Percentiles rank a stretch among this genome's conserved stretches.
Conservation (phyloP, 768 basidiomycete genomes). For the Termitomyces eurrhizus region DNA sequence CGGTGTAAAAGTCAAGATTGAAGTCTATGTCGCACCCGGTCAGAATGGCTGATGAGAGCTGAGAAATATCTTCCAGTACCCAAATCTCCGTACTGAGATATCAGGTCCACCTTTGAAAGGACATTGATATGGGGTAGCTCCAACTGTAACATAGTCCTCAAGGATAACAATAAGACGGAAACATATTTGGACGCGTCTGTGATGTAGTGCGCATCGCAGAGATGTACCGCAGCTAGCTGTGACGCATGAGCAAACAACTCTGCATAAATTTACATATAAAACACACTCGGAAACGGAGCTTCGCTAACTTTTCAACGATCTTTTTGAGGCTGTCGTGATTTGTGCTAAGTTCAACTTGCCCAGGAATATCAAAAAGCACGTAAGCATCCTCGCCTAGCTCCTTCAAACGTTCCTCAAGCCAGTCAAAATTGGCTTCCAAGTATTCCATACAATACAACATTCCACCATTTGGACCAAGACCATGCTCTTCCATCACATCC, state of each 20-base stretch:
- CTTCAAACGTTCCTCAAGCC: conserved; percentile 67
- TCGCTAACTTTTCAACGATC: conserved; percentile 68
- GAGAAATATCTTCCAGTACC: conserved; percentile 43
- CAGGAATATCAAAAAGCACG: conserved; percentile 92
- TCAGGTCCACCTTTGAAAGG: conserved; percentile 91
- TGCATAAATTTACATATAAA: not conserved
- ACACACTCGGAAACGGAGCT: conserved; percentile 82
- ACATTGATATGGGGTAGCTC: conserved; percentile 99
- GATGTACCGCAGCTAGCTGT: conserved; percentile 89
- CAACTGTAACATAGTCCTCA: conserved; percentile 97
- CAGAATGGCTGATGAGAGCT: conserved; percentile 5
- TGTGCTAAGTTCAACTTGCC: conserved; percentile 96
- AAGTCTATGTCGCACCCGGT: conserved; percentile 57
- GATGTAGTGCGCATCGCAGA: conserved; percentile 96
- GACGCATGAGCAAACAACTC: not conserved
- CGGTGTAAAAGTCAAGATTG: conserved; percentile 96
- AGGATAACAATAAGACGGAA: conserved; percentile 84
- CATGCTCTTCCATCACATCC: conserved; percentile 80
- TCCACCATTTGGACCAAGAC: conserved; percentile 92
- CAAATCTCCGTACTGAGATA: conserved; percentile 86
- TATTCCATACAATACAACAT: conserved; percentile 98
- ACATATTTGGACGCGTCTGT: conserved; percentile 95
- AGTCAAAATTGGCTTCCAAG: conserved; percentile 91
- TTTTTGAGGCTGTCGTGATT: conserved; percentile 88
- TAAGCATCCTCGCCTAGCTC: conserved; percentile 74